Evolutionary conservation across 2,329 filamentous ascomycete genomes (phyloP).

Genomic region (Parafenestella ontariensis): DNA sequence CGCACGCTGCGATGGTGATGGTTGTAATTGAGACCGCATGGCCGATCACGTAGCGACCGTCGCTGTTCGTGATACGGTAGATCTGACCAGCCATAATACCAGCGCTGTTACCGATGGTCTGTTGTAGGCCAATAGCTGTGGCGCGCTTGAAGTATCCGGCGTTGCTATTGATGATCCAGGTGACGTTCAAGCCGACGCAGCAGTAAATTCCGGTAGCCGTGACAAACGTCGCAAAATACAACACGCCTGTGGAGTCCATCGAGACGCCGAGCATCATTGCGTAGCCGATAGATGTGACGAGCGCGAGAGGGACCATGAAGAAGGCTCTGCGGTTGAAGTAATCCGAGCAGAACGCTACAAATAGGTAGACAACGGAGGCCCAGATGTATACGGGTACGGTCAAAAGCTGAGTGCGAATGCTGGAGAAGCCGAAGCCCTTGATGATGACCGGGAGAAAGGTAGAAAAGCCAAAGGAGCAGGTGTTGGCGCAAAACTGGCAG

Average conservation of each 20-base stretch:
- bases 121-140: slow-evolving; percentile 13
- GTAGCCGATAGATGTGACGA: slow-evolving; percentile 56
- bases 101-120: slow-evolving; percentile 57
- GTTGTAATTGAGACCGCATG: slow-evolving; percentile 37
- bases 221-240: slow-evolving; percentile 60
- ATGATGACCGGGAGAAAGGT: slow-evolving; percentile 35
- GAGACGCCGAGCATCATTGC: slow-evolving; percentile 50
- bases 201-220: slow-evolving; percentile 61
- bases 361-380: slow-evolving; percentile 26
- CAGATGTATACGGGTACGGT: slow-evolving; percentile 37
- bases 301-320: slow-evolving; percentile 24
- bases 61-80: slow-evolving; percentile 16
- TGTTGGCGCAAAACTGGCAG: slow-evolving; percentile 53
- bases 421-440: slow-evolving; percentile 26
- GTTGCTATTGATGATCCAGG: slow-evolving; percentile 62
- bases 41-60: slow-evolving; percentile 19
- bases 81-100: slow-evolving; percentile 59
- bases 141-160: slow-evolving; percentile 24
- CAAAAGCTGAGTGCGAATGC: slow-evolving; percentile 29
- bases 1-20: slow-evolving; percentile 18
- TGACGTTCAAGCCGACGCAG: slow-evolving; percentile 60
- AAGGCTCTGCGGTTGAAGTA: slow-evolving; percentile 25
- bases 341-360: slow-evolving; percentile 28
- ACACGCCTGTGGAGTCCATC: slow-evolving; percentile 42
- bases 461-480: slow-evolving; percentile 23